These are phyloP conservation scores for Didymella exigua DNA, from an alignment of 2,329 filamentous ascomycete genomes.

Conservation along the genomic window DNA sequence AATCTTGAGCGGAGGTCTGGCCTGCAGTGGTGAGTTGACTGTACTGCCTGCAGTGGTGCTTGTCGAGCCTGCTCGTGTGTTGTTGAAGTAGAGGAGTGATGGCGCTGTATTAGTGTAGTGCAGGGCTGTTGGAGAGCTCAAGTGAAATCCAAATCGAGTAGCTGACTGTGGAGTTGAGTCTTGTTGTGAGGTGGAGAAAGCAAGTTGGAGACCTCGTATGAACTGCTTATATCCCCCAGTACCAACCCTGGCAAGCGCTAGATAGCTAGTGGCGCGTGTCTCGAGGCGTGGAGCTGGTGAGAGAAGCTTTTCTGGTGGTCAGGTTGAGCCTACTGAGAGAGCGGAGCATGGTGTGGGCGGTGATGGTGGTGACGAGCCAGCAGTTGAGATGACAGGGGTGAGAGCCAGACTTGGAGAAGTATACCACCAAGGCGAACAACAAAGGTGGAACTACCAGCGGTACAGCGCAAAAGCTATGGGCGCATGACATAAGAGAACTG, in stretches of 20 bases:
- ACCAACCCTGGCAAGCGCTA: conserved; percentile 3
- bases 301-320: conserved; percentile 2
- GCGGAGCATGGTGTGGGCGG: not conserved
- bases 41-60: conserved; percentile 22
- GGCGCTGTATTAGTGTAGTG: conserved; percentile 1
- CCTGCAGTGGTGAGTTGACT: conserved; percentile 26
- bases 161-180: conserved; percentile 2
- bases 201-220: conserved; percentile 11
- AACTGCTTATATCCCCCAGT: conserved; percentile 22
- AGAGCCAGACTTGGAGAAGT: not conserved
- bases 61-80: conserved; percentile 23
- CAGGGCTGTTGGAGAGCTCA: not conserved
- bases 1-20: conserved; percentile 5
- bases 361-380: not conserved
- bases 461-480: not conserved
- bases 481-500: too few relatives aligned
- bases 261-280: not conserved
- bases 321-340: not conserved
- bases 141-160: conserved; percentile 7
- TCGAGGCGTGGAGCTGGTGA: conserved; percentile 9
- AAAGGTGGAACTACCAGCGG: not conserved
- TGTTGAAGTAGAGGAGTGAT: not conserved
- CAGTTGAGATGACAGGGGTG: not conserved
- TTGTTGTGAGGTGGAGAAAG: conserved; percentile 25
- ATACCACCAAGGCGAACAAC: not conserved